Evolutionary conservation across 805 yeast genomes (phyloP).

Genomic region (Teunomyces panamensis): DNA sequence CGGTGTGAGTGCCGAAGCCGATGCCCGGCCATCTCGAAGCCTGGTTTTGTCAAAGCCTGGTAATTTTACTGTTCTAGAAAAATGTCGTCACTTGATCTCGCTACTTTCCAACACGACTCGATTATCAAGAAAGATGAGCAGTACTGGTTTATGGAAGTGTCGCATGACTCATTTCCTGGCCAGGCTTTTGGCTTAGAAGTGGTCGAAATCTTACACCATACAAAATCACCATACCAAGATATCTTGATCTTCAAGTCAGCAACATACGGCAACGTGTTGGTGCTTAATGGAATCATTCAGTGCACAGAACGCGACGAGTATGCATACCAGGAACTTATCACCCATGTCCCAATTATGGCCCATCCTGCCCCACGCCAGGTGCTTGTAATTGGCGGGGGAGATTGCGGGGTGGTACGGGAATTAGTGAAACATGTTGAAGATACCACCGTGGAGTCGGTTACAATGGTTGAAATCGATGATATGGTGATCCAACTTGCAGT

Average conservation of each 20-base stretch:
- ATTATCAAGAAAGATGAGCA: constrained; percentile 23
- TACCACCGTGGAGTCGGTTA: constrained; percentile 56
- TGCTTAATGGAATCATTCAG: constrained; percentile 85
- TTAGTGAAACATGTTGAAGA: constrained; percentile 64
- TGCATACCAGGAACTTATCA: constrained; percentile 89
- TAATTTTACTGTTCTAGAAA: too few species aligned
- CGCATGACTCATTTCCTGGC: constrained; percentile 77
- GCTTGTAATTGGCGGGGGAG: constrained; percentile 93
- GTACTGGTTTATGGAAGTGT: constrained; percentile 76
- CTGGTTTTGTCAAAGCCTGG: too few species aligned
- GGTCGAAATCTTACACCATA: constrained; percentile 60
- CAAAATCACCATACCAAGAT: constrained; percentile 74
- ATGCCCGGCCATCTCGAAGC: too few species aligned
- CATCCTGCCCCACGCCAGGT: constrained; percentile 75
- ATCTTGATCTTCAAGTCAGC: constrained; percentile 74
- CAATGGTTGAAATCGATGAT: constrained; percentile 87
- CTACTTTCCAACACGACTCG: constrained; percentile 26
- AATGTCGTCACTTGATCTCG: constrained; percentile 9
- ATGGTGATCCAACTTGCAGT: constrained; percentile 71
- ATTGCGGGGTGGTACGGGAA: constrained; percentile 91
- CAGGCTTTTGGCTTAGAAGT: constrained; percentile 74
- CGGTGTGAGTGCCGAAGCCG: not conserved
- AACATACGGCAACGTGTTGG: constrained; percentile 82
- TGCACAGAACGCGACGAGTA: constrained; percentile 92
- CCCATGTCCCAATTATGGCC: constrained; percentile 76